phyloP scores from a whole-genome alignment of 345 rosid genomes.

The Eucalyptus erythrocorys region DNA sequence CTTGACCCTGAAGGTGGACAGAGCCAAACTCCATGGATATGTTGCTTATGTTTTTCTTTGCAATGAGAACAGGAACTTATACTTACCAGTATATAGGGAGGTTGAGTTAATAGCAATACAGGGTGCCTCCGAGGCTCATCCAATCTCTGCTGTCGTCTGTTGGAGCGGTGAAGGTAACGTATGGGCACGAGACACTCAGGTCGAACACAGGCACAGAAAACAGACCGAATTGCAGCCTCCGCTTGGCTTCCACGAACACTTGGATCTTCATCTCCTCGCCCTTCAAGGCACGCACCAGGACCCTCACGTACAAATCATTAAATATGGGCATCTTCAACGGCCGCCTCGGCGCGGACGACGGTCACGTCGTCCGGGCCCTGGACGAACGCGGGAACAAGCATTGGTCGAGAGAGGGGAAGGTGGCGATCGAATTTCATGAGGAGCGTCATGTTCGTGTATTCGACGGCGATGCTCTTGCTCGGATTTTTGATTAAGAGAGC shows the following conservation, averaged over 20 bases:
- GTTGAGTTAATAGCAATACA: accelerated
- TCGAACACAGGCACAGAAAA: not conserved
- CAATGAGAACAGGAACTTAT: too few species aligned
- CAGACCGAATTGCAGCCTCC: not conserved
- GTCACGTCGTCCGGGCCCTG: accelerated
- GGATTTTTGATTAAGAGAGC: accelerated
- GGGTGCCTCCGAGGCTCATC: not conserved
- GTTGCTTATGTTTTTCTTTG: too few species aligned
- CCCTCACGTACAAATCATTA: not conserved
- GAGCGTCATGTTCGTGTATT: accelerated
- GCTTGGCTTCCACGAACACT: not conserved
- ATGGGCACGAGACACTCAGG: not conserved
- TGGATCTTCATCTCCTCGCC: not conserved
- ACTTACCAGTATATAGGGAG: too few species aligned
- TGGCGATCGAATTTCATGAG: accelerated
- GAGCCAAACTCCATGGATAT: not conserved
- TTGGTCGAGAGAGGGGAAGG: not conserved
- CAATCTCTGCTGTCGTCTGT: not conserved
- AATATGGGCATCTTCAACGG: not conserved
- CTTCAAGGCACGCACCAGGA: not conserved
- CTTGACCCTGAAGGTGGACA: not conserved
- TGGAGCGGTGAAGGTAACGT: not conserved
- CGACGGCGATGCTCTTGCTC: accelerated
- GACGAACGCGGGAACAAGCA: accelerated
- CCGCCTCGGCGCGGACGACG: accelerated